These are phyloP conservation scores for Pythium rhizo-oryzae DNA, from an alignment of 352 stramenopile genomes.

Conservation along the genomic window DNA sequence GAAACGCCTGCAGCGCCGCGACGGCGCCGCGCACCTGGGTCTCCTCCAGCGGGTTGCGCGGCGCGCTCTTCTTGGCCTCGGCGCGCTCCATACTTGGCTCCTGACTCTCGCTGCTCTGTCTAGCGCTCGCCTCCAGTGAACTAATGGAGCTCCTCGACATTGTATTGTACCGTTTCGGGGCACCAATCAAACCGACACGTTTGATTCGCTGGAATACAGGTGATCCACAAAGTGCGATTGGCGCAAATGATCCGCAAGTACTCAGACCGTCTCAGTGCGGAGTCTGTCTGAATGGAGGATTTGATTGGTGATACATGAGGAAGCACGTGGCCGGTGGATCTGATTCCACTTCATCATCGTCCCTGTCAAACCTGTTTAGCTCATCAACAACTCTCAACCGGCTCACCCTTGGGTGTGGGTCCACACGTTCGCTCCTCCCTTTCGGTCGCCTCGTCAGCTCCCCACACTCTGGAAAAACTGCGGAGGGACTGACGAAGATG, in stretches of 20 bases:
- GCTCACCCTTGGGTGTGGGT: background rate
- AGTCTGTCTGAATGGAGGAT: background rate
- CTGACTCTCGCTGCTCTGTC: too few relatives aligned
- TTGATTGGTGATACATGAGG: background rate
- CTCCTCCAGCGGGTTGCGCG: constrained; percentile 68
- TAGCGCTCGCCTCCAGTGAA: too few relatives aligned
- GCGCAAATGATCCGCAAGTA: background rate
- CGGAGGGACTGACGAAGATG: constrained; percentile 39
- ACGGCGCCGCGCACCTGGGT: constrained; percentile 75
- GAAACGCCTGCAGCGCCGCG: constrained; percentile 61
- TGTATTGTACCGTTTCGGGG: too few relatives aligned
- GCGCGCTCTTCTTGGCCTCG: constrained; percentile 40
- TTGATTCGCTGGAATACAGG: too few relatives aligned
- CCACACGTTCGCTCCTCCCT: background rate
- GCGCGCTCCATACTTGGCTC: too few relatives aligned
- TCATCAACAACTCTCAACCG: constrained; percentile 8
- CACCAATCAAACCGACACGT: too few relatives aligned
- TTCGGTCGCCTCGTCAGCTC: too few relatives aligned
- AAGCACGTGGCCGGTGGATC: background rate
- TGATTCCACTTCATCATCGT: constrained; percentile 19
- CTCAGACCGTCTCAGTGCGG: background rate
- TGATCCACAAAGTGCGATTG: background rate
- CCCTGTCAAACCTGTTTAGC: constrained; percentile 13
- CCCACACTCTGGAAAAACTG: too few relatives aligned
- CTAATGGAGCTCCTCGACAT: too few relatives aligned